phyloP scores from a whole-genome alignment of 2,329 filamentous ascomycete genomes.

The Coniochaeta sp. region DNA sequence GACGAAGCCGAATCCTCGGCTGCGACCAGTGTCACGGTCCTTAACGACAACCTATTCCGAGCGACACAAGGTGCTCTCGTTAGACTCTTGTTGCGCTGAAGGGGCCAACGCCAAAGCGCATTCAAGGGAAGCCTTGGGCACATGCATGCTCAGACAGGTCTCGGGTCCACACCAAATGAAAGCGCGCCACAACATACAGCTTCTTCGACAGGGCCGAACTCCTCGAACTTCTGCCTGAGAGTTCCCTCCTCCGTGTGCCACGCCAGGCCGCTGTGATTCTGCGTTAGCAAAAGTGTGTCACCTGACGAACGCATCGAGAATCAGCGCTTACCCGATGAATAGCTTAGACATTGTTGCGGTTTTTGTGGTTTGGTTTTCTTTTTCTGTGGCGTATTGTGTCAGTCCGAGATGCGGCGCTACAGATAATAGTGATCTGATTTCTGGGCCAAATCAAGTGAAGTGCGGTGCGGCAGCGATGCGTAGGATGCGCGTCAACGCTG shows the following conservation, averaged over 20 bases:
- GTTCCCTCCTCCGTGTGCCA: slow-evolving; percentile 95
- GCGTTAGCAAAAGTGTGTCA: not conserved
- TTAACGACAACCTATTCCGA: slow-evolving; percentile 82
- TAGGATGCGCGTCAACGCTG: not conserved
- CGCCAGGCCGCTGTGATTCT: slow-evolving; percentile 68
- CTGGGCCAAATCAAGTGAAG: not conserved
- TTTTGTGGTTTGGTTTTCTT: not conserved
- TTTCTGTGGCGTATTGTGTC: slow-evolving; percentile 3
- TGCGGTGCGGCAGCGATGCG: not conserved
- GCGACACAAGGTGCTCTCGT: not conserved
- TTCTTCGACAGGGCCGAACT: slow-evolving; percentile 88
- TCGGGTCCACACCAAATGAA: slow-evolving; percentile 10
- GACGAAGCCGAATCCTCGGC: slow-evolving; percentile 96
- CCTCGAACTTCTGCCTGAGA: slow-evolving; percentile 83
- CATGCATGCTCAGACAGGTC: not conserved
- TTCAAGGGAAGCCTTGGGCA: not conserved
- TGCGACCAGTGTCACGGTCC: slow-evolving; percentile 92
- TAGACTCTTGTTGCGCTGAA: not conserved
- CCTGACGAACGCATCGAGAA: not conserved
- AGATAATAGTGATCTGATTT: slow-evolving; percentile 5
- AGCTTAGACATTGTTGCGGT: slow-evolving; percentile 75
- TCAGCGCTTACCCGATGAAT: slow-evolving; percentile 70
- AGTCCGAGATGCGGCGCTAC: slow-evolving; percentile 1
- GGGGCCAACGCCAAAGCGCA: not conserved
- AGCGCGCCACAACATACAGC: slow-evolving; percentile 59